Base-by-base conservation (phyloP, 805 yeast genomes). In the Kuraishia molischiana region DNA sequence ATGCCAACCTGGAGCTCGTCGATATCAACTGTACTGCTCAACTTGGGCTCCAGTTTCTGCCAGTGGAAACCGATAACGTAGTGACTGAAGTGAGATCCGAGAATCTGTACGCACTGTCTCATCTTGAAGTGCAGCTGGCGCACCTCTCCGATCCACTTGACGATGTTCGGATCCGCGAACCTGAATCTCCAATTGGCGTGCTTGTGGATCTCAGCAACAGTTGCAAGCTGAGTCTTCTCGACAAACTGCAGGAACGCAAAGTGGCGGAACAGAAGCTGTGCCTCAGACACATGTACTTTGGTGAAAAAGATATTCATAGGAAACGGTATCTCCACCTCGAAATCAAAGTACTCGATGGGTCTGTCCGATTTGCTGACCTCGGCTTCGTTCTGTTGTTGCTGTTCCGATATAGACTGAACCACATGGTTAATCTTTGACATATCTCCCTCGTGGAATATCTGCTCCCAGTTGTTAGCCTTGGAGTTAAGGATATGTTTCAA, bases 291-390 rank as follows among this genome's bases (percentile, higher is more conserved):
- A 19, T 79, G 75, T 13, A 86, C 80, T 38, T 78, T 72, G 14
- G 83, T 76, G 1, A 86, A 61, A 1, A 92, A 66, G 19, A 90
- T 64, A 49, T 86, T 86, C 35, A 86, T 58, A 0, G 99, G 99
- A 52, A 85, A 92, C 3, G 97, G 96, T 18, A 89, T 56, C n/a
- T 67, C 57, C 5, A 79, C 42, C 31, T 78, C 76, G 33, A 81
- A 56, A 41, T 72, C 73, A 9, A 81, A 53, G 36, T 70, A 69
- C 34, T 77, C 64, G 2, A 80, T 62, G 2, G 74, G 38, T 48
- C 59, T 43, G 48, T 64, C 45, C 53, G 59, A 50, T 43, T 52
- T n/a, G 45, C 41, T 8, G 55, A 46, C 37, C 13, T 28, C 33
- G 17, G 31, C 38, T 5, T 37, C 42, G 4, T 45, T 37, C 11